Percentiles rank a stretch among this genome's conserved stretches.
Conservation (phyloP, 2,329 filamentous ascomycete species). For the Rhynchosporium secalis region DNA sequence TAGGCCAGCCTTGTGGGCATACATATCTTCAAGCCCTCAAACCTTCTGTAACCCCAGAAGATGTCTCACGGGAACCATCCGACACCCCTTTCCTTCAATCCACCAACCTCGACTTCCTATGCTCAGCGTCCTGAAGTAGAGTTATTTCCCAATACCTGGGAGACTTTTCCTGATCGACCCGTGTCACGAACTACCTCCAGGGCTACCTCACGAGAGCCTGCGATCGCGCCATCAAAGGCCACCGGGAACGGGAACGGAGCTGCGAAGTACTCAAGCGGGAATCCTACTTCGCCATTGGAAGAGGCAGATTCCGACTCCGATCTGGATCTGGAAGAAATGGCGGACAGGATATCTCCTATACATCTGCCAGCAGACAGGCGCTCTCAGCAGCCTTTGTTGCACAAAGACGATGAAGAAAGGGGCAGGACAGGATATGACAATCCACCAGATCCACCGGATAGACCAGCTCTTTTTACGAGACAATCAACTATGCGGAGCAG, state of each 20-base stretch:
- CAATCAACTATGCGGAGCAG: slow-evolving; percentile 73
- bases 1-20: slow-evolving; percentile 11
- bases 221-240: slow-evolving; percentile 14
- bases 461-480: slow-evolving; percentile 47
- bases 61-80: slow-evolving; percentile 38
- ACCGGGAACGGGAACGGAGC: slow-evolving; percentile 18
- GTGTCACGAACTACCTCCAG: slow-evolving; percentile 31
- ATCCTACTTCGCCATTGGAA: slow-evolving; percentile 3
- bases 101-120: slow-evolving; percentile 19
- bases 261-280: slow-evolving; percentile 23
- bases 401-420: slow-evolving; percentile 38
- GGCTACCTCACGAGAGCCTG: slow-evolving; percentile 24
- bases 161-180: slow-evolving; percentile 25
- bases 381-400: slow-evolving; percentile 42
- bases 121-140: slow-evolving; percentile 18
- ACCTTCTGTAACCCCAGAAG: slow-evolving; percentile 27
- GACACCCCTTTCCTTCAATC: slow-evolving; percentile 13
- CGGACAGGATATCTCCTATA: slow-evolving; percentile 44
- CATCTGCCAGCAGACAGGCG: slow-evolving; percentile 42
- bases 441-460: slow-evolving; percentile 26
- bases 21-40: slow-evolving; percentile 6
- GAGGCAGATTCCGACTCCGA: slow-evolving; percentile 24
- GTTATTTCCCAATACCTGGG: slow-evolving; percentile 25
- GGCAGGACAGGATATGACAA: slow-evolving; percentile 38
- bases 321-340: slow-evolving; percentile 35